Evolutionary conservation across 73 alveolate species (phyloP).

Genomic region (Paramecium octaurelia): DNA sequence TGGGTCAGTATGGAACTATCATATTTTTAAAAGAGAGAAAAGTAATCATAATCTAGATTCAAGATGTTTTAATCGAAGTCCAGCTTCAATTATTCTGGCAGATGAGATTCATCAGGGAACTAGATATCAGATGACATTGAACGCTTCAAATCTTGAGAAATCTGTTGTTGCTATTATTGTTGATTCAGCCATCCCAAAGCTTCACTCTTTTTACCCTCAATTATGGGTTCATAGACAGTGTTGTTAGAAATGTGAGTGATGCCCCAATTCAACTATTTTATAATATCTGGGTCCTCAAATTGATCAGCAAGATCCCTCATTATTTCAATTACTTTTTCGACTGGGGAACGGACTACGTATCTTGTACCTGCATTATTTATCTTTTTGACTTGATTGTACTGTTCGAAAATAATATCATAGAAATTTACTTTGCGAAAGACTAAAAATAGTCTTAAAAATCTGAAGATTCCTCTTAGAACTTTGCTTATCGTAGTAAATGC

Average conservation of each 20-base stretch:
- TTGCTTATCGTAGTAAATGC: conserved; percentile 24
- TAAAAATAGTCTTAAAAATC: conserved; percentile 51
- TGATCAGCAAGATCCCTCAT: conserved; percentile 1
- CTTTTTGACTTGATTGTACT: conserved; percentile 34
- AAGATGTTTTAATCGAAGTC: neutral
- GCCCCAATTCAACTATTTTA: conserved; percentile 15
- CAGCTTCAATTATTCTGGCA: neutral
- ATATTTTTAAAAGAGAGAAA: conserved; percentile 26
- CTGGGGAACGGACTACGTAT: conserved; percentile 45
- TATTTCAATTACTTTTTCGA: conserved; percentile 47
- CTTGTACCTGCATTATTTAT: neutral
- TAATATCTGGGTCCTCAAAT: conserved; percentile 42
- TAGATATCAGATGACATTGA: neutral
- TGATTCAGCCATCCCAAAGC: neutral
- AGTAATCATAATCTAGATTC: conserved; percentile 38
- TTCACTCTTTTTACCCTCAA: conserved; percentile 10
- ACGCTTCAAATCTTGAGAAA: neutral
- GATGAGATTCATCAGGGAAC: neutral
- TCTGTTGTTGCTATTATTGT: neutral
- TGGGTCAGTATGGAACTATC: neutral
- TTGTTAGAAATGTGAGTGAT: conserved; percentile 9
- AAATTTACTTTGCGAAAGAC: conserved; percentile 38
- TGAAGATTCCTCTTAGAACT: conserved; percentile 47
- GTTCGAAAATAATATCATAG: neutral
- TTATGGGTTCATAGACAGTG: conserved; percentile 57